phyloP scores from a whole-genome alignment of 352 stramenopile species.

The Saprolegnia parasitica region DNA sequence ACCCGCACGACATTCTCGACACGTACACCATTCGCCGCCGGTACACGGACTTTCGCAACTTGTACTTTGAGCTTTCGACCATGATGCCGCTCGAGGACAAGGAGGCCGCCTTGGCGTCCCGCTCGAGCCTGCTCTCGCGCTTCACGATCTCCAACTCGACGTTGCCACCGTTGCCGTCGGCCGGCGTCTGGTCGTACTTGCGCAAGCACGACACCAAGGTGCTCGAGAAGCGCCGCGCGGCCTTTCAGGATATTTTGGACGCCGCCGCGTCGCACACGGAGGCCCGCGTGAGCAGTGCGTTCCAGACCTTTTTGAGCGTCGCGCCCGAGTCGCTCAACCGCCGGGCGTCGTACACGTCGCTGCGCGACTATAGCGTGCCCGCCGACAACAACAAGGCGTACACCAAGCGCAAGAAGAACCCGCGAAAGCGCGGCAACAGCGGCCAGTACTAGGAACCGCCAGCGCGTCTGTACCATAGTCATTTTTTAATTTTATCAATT shows the following conservation, averaged over 20 bases:
- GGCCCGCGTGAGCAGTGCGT: constrained; percentile 51
- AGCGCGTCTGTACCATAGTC: neutral
- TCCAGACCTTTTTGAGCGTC: constrained; percentile 78
- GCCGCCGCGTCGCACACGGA: constrained; percentile 72
- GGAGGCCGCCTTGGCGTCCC: constrained; percentile 5
- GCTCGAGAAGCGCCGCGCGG: constrained; percentile 73
- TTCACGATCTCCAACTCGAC: constrained; percentile 28
- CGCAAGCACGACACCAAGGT: constrained; percentile 76
- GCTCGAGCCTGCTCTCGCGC: constrained; percentile 21
- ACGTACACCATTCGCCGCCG: constrained; percentile 82
- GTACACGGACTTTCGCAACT: constrained; percentile 74
- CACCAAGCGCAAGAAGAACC: neutral
- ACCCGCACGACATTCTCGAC: constrained; percentile 60
- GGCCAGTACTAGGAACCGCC: neutral
- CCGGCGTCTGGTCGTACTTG: constrained; percentile 74
- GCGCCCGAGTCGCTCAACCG: constrained; percentile 49
- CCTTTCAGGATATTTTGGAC: constrained; percentile 77
- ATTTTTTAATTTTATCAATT: too few species aligned
- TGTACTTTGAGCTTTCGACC: constrained; percentile 58
- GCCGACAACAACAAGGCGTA: constrained; percentile 8
- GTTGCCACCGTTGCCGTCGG: constrained; percentile 66
- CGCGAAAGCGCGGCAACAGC: neutral
- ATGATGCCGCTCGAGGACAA: constrained; percentile 36
- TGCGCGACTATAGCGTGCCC: constrained; percentile 68
- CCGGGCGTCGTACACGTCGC: constrained; percentile 76